Evolutionary conservation across 2,329 filamentous ascomycete genomes (phyloP).

Genomic region (Hypoxylon sp.): DNA sequence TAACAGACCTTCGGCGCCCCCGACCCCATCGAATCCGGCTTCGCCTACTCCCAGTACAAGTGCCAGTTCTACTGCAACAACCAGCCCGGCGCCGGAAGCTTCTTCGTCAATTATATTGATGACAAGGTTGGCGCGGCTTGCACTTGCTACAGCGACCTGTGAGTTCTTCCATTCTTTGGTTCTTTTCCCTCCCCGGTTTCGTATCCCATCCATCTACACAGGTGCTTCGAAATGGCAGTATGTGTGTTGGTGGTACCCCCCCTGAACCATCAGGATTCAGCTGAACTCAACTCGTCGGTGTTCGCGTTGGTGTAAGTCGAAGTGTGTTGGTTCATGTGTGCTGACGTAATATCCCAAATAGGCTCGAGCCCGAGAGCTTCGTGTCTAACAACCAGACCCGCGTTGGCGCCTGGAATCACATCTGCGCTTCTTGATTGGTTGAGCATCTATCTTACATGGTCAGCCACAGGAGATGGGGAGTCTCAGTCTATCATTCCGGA

Average conservation of each 20-base stretch:
- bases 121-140: slow-evolving; percentile 37
- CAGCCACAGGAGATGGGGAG: no score
- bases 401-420: slow-evolving; percentile 45
- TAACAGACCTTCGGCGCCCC: slow-evolving; percentile 45
- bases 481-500: no score
- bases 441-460: no score
- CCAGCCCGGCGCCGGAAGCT: slow-evolving; percentile 37
- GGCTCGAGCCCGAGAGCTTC: slow-evolving; percentile 41
- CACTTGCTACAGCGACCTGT: slow-evolving; percentile 44
- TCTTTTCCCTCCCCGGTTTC: neutral
- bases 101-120: slow-evolving; percentile 43
- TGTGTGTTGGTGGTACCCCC: no score
- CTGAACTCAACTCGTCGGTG: no score
- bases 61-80: slow-evolving; percentile 47
- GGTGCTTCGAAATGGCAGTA: no score
- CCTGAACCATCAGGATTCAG: no score
- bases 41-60: slow-evolving; percentile 48
- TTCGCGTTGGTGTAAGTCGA: no score
- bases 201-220: neutral
- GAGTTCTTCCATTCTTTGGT: slow-evolving; percentile 22
- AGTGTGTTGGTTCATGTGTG: no score
- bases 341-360: slow-evolving; percentile 14
- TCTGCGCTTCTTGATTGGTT: slow-evolving; percentile 38
- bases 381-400: slow-evolving; percentile 38
- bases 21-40: slow-evolving; percentile 41